Evolutionary conservation across 305 asterid genomes (phyloP), one percentile per base, ranked within the genome.

Genomic region (Petunia hybrid): DNA sequence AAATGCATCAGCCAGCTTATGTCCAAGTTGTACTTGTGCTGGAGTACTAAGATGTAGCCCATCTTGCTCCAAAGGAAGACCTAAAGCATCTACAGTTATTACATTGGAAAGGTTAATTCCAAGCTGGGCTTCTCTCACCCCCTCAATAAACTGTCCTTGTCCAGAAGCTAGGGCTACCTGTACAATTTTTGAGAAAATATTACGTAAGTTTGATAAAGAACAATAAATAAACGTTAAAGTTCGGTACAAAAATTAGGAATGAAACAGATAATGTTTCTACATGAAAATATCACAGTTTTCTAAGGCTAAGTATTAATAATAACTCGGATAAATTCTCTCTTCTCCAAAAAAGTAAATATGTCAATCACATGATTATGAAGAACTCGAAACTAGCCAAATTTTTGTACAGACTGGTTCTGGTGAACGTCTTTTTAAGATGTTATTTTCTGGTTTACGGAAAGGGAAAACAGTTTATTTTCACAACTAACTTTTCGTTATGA

Each of bases 161-260:
- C 84, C 80, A 2, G 88, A 80, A 59, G 85, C 85, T 9, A 84
- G n/a, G 31, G 85, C 83, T 48, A 83, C 86, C 86, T 87, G 13
- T 36, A 6, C 46, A 73, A 71, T 48, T 48, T 31, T 35, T 31
- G 43, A 42, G 5, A 31, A 31, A 71, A 71, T 46, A 48, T 46
- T 10, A 65, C 48, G 4, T 35, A 46, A 8, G 48, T 31, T 70
- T 70, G 1, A 22, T 22, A 45, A 46, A 22, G 6, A 22, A 22
- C 13, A n/a, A 9, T 3, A 0, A 68, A 67, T 16, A 43, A 31
- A 43, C 9, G 45, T 8, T 8, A n/a, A 40, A 14, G 6, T 42
- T 67, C 42, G 55, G 38, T n/a, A 42, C 2, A n/a, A 22, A 5
- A 42, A 67, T 45, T 67, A 67, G 42, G 4, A 42, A 5, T 42